A percentile compares a stretch with the other conserved stretches of the same genome.
phyloP scores from a whole-genome alignment of 1,284 basidiomycete genomes.

The Ustilago xerochloae region DNA sequence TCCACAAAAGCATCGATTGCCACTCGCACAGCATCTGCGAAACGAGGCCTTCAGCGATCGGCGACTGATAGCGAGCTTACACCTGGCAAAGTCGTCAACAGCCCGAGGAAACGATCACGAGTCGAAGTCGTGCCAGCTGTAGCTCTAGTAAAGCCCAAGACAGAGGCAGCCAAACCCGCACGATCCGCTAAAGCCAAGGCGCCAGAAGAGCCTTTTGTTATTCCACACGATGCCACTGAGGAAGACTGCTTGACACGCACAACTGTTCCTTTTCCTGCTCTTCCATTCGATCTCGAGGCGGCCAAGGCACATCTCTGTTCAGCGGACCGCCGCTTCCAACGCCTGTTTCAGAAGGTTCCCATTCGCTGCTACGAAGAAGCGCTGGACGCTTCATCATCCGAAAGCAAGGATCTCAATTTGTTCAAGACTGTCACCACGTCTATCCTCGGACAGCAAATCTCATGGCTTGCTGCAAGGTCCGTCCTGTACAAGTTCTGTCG shows the following conservation, averaged over 20 bases:
- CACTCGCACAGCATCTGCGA: constrained; percentile 15
- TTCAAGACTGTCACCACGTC: constrained; percentile 73
- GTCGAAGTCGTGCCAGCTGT: too few species aligned
- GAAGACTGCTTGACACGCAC: constrained; percentile 47
- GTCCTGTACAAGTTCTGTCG: constrained; percentile 84
- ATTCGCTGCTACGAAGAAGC: constrained; percentile 79
- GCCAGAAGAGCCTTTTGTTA: constrained; percentile 42
- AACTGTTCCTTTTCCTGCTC: constrained; percentile 56
- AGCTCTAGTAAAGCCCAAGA: too few species aligned
- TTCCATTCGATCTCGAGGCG: constrained; percentile 80
- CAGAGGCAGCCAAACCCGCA: not conserved
- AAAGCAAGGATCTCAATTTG: constrained; percentile 70
- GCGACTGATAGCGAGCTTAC: constrained; percentile 29
- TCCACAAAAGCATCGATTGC: constrained; percentile 36
- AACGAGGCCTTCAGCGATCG: constrained; percentile 21
- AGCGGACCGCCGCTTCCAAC: constrained; percentile 78
- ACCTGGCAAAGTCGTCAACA: not conserved
- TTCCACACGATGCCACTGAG: constrained; percentile 33
- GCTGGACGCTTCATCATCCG: constrained; percentile 34
- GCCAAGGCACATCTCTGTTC: constrained; percentile 79
- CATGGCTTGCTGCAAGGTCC: constrained; percentile 86
- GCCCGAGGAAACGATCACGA: constrained; percentile 8
- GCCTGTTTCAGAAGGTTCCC: constrained; percentile 75
- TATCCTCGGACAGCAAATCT: constrained; percentile 88
- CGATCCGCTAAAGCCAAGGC: constrained; percentile 18